Base-by-base conservation (phyloP, 2,329 filamentous ascomycete species). In the Colletotrichum somersetense region DNA sequence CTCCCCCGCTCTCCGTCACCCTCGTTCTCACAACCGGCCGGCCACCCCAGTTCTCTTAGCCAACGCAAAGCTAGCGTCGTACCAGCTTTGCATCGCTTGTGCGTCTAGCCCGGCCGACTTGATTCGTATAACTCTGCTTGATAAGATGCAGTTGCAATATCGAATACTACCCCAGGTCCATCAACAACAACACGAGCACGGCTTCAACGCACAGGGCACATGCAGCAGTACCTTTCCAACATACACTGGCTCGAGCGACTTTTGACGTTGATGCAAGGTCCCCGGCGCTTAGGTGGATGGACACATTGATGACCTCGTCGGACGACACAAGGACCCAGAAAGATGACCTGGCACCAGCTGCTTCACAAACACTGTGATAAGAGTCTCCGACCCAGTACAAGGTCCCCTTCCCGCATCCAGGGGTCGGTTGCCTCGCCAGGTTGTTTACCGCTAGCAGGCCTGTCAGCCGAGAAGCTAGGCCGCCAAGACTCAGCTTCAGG, bases 401-500 rank as follows among this genome's bases (percentile, higher is more conserved):
- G 40, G 58, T 30, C 16, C 2, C 46, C 30, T 55, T 65, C 58
- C 58, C 58, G 68, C 57, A 14, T 53, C 46, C 64, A 59, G 33
- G 57, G 44, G 16, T 20, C 10, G 23, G 38, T 35, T 52, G 48
- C 35, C 42, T 62, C 42, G 35, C 26, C 38, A 16, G 26, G 11
- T 52, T 50, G 16, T 48, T 58, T n/a, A 38, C 52, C 46, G 44
- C 44, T 56, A 50, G 48, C 30, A 57, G 59, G 38, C 38, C 46
- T 64, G 65, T 59, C 65, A 69, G 46, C 40, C n/a, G n/a, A 48
- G 20, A 48, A 23, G 46, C 46, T 48, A 48, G n/a, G 18, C 44
- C 8, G 44, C 59, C 55, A 55, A 64, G 69, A 56, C 66, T 56
- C 55, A 69, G 26, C 70, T 69, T 48, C 66, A 72, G 70, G 66